phyloP scores from a whole-genome alignment of 2,329 filamentous ascomycete genomes.

The Penicillium occitanis region DNA sequence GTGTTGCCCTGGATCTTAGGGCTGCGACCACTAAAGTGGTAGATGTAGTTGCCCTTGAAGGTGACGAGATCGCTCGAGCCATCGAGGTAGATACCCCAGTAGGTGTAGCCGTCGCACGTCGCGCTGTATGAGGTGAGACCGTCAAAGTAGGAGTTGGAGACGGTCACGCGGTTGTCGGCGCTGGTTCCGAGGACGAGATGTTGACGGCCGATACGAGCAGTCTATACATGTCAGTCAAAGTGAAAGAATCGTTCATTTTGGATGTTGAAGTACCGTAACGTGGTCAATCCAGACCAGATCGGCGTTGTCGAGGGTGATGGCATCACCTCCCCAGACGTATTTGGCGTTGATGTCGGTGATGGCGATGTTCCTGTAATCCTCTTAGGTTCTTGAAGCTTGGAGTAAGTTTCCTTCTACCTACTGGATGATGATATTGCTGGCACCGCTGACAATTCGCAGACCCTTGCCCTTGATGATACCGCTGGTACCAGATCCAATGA shows the following conservation, averaged over 20 bases:
- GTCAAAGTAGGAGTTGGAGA: conserved; percentile 62
- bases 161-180: conserved; percentile 56
- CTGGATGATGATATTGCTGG: conserved; percentile 61
- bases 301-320: conserved; percentile 53
- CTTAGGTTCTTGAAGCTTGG: neutral
- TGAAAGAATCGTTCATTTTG: neutral
- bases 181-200: conserved; percentile 59
- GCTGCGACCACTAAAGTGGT: conserved; percentile 57
- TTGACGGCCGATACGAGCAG: conserved; percentile 59
- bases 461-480: conserved; percentile 61
- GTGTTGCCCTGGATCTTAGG: conserved; percentile 59
- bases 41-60: conserved; percentile 61
- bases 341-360: conserved; percentile 58
- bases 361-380: conserved; percentile 46
- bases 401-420: neutral
- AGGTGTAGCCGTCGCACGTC: conserved; percentile 59
- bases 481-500: conserved; percentile 54
- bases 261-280: conserved; percentile 37
- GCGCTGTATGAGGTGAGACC: conserved; percentile 56
- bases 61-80: conserved; percentile 59
- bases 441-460: conserved; percentile 49
- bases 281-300: conserved; percentile 53
- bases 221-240: conserved; percentile 33
- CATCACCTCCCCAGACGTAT: conserved; percentile 62
- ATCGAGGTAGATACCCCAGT: conserved; percentile 60